These are phyloP conservation scores for Amaranthus palmeri DNA, from an alignment of 148 eudicot genomes.

Conservation along the genomic window DNA sequence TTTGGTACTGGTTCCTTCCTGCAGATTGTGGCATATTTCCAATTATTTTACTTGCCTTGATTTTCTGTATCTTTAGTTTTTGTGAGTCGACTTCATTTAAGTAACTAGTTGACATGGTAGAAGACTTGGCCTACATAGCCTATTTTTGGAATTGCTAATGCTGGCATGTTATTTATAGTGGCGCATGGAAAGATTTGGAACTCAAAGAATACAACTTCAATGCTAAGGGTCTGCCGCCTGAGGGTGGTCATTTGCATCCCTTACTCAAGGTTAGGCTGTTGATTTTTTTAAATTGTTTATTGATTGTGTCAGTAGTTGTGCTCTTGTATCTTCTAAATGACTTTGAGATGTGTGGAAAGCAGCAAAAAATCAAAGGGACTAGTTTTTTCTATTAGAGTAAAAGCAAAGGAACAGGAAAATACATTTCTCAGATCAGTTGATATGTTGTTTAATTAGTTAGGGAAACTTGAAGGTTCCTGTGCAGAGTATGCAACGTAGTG, in stretches of 20 bases:
- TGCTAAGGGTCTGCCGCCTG: conserved; percentile 82
- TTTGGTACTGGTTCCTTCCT: no score
- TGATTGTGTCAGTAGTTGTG: background rate
- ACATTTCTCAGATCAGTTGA: background rate
- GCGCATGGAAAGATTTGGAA: conserved; percentile 77
- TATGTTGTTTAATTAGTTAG: background rate
- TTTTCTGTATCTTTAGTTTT: background rate
- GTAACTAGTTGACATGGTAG: background rate
- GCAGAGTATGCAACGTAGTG: background rate
- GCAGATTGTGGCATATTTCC: background rate
- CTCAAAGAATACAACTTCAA: conserved; percentile 89
- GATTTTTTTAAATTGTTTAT: background rate
- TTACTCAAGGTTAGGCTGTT: conserved; percentile 69
- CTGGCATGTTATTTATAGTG: conserved; percentile 34
- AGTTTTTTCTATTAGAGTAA: no score
- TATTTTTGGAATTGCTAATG: conserved; percentile 9
- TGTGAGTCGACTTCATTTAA: background rate
- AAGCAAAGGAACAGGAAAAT: no score
- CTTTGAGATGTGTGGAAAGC: no score
- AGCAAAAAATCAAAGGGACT: no score
- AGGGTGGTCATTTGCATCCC: conserved; percentile 89
- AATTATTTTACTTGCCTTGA: background rate
- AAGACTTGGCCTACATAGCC: background rate
- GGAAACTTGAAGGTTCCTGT: background rate
- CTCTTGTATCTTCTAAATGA: background rate